phyloP scores from a whole-genome alignment of 202 grass and related monocot species.

The Carex sylvatica region DNA sequence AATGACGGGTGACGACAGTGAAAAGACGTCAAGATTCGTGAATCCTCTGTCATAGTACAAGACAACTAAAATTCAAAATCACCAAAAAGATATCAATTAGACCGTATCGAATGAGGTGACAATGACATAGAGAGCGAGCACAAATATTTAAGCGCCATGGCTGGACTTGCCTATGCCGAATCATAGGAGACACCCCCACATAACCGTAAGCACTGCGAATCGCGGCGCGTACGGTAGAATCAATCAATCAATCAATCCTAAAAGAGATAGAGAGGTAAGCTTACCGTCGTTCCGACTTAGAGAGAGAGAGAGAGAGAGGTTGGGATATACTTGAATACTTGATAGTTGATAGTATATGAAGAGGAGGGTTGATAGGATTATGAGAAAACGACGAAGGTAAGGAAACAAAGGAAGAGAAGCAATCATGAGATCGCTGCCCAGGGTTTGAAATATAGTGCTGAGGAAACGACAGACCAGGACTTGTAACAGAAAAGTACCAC shows the following conservation, averaged over 20 bases:
- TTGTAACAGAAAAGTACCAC: not conserved
- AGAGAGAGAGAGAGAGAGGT: not conserved
- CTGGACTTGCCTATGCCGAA: conserved; percentile 7
- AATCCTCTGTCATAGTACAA: not conserved
- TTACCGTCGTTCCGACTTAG: not conserved
- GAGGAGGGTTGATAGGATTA: not conserved
- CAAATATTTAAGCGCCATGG: conserved; percentile 3
- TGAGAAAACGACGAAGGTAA: conserved; percentile 8
- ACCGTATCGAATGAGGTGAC: not conserved
- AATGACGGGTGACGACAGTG: not conserved
- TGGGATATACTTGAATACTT: not conserved
- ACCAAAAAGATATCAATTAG: not conserved
- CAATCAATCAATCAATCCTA: conserved; percentile 21
- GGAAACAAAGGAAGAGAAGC: conserved; percentile 22
- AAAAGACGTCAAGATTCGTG: conserved; percentile 23
- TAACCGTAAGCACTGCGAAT: not conserved
- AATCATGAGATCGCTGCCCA: conserved; percentile 31
- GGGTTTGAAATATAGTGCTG: conserved; percentile 25
- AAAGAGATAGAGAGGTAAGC: not conserved
- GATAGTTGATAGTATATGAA: not conserved
- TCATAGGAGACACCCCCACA: not conserved
- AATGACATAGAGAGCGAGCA: not conserved
- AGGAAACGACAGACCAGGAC: conserved; percentile 15
- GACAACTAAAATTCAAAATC: not conserved
- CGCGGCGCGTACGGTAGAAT: not conserved